Conservation (phyloP, 208 protist species). For the Trypanosoma grayi region DNA sequence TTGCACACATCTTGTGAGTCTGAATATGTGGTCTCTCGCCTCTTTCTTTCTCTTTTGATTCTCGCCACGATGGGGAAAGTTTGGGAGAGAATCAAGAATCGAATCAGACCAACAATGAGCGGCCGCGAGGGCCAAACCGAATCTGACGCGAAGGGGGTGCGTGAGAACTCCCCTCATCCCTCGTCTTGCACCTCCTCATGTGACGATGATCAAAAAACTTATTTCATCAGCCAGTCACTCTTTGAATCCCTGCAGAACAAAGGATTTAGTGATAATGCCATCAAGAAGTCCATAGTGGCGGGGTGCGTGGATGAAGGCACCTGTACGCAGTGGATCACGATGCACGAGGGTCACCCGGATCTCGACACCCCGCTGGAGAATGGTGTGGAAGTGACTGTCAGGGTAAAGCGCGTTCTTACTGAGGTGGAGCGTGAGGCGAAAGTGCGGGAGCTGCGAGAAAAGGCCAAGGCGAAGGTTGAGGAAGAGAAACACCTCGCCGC, state of each 20-base stretch:
- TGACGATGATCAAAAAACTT: constrained; percentile 30
- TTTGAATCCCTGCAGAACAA: constrained; percentile 48
- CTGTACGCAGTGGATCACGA: constrained; percentile 80
- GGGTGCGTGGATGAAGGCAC: constrained; percentile 78
- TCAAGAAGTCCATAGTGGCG: constrained; percentile 85
- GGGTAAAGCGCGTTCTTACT: constrained; percentile 61
- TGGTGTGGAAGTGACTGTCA: constrained; percentile 65
- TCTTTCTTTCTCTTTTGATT: too few relatives aligned
- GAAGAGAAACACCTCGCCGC: constrained; percentile 45
- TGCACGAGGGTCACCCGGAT: constrained; percentile 82
- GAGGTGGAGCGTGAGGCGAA: constrained; percentile 71
- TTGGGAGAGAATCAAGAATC: too few relatives aligned
- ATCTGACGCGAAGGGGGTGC: neutral
- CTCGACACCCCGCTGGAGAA: constrained; percentile 74
- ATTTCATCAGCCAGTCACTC: constrained; percentile 48
- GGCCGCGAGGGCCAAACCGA: neutral
- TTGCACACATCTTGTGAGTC: too few relatives aligned
- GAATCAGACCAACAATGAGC: constrained; percentile 3
- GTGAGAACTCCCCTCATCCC: neutral
- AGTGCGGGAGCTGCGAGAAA: constrained; percentile 60
- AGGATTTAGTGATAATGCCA: constrained; percentile 84
- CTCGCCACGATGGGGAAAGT: too few relatives aligned
- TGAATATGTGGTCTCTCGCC: too few relatives aligned
- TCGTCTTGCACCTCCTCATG: constrained; percentile 1
- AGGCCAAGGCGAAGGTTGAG: constrained; percentile 49